These are phyloP conservation scores for Pseudovirgaria hyperparasitica DNA, from an alignment of 2,329 filamentous ascomycete genomes.

Conservation along the genomic window DNA sequence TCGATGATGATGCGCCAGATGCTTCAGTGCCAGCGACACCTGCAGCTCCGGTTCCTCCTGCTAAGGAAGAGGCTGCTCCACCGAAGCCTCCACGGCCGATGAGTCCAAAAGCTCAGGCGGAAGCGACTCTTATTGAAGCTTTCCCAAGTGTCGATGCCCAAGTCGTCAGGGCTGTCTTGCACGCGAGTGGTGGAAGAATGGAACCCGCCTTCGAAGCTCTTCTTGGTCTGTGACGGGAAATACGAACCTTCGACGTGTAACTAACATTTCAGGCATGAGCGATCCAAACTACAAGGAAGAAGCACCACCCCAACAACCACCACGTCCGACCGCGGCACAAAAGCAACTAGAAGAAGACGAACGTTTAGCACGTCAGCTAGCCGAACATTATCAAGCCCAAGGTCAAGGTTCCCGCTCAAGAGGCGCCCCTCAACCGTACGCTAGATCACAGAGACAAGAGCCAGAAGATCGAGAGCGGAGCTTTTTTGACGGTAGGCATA, in stretches of 20 bases:
- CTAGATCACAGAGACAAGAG: slow-evolving; percentile 44
- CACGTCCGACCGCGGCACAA: slow-evolving; percentile 56
- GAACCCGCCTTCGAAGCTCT: slow-evolving; percentile 94
- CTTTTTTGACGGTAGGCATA: slow-evolving; percentile 62
- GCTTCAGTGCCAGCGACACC: slow-evolving; percentile 15
- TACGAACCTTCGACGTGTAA: neutral
- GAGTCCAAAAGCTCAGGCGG: slow-evolving; percentile 71
- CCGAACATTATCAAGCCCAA: slow-evolving; percentile 64
- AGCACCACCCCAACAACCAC: slow-evolving; percentile 61
- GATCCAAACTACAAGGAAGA: slow-evolving; percentile 40
- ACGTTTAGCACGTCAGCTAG: slow-evolving; percentile 79
- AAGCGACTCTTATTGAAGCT: slow-evolving; percentile 81
- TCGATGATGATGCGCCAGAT: slow-evolving; percentile 43
- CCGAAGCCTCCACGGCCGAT: slow-evolving; percentile 71
- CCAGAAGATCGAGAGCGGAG: slow-evolving; percentile 56
- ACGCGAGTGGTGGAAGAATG: slow-evolving; percentile 73
- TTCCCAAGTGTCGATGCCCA: slow-evolving; percentile 72
- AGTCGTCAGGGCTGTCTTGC: slow-evolving; percentile 78
- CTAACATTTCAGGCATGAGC: slow-evolving; percentile 34
- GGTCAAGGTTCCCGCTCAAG: slow-evolving; percentile 19
- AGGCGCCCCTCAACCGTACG: slow-evolving; percentile 27
- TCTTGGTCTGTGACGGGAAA: slow-evolving; percentile 45
- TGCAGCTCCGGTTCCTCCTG: slow-evolving; percentile 26
- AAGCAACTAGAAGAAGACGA: slow-evolving; percentile 86
- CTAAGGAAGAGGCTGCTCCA: slow-evolving; percentile 44